Base-by-base conservation (phyloP, 441 rosid genomes). In the Pelargonium australe region DNA sequence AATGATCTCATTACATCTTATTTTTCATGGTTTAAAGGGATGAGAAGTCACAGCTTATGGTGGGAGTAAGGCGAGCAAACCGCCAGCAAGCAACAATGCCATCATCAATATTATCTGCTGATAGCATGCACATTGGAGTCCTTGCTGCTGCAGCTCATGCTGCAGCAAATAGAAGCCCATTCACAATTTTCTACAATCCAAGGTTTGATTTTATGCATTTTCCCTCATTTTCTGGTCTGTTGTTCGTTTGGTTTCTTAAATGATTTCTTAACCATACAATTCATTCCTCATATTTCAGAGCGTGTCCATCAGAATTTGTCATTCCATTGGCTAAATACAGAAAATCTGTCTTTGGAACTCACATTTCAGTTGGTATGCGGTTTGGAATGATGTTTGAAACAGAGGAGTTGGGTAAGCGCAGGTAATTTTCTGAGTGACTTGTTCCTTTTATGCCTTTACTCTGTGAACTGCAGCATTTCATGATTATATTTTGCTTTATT, bases 131-230 rank as follows among this genome's bases (percentile, higher is more conserved):
- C 77, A 95, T 95, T 64, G 97, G 97, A 47, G 86, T 95, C 66
- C 85, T 92, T n/a, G 99, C 99, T 51, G 97, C 97, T 3, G 98
- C 99, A 62, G 98, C 99, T 72, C 97, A 95, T 84, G 99, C 99
- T 53, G 91, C 95, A 60, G 95, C 98, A 63, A 95, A 90, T 75
- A 90, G 81, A 67, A 95, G 97, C 71, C 97, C 99, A 23, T 95
- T 95, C 67, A 87, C 90, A 0, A 87, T 95, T 66, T 90, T 89
- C 79, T 95, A 84, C 69, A 95, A 95, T 80, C 97, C 99, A 73
- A 91, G 96, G 94, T 88, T 17, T 25, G 51, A 40, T 7, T 58
- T 19, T 1, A 25, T 10, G 1, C 8, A 55, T 55, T 4, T 16
- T 1, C 7, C 61, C 0, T 1, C 31, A 23, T 1, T 57, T 19